These are phyloP conservation scores for Puccinia coronata DNA, from an alignment of 1,284 basidiomycete species.

Conservation along the genomic window DNA sequence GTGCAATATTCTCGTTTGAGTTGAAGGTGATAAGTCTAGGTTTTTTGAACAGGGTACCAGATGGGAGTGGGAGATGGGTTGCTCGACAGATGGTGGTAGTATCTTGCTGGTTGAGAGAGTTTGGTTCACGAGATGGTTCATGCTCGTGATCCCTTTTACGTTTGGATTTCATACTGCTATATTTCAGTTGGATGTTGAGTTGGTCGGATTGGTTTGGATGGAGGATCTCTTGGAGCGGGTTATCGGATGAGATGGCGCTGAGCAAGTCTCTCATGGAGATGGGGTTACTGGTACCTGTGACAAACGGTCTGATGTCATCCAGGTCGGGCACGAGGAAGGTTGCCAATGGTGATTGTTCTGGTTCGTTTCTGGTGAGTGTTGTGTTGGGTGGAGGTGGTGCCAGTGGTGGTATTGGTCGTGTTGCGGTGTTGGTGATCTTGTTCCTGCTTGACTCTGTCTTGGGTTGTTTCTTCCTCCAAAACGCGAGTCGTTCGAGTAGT, in stretches of 20 bases:
- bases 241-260: slow-evolving; percentile 7
- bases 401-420: not conserved
- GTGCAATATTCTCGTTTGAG: not conserved
- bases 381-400: not conserved
- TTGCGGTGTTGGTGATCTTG: not conserved
- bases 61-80: not conserved
- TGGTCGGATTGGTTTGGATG: not conserved
- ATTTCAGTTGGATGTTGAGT: slow-evolving; percentile 12
- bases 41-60: not conserved
- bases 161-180: slow-evolving; percentile 10
- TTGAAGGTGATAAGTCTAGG: slow-evolving; percentile 3
- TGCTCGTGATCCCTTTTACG: not conserved
- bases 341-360: not conserved
- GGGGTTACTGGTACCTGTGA: not conserved
- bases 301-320: slow-evolving; percentile 30
- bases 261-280: slow-evolving; percentile 35
- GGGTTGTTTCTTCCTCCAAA: slow-evolving; percentile 12
- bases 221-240: slow-evolving; percentile 3
- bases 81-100: slow-evolving; percentile 11
- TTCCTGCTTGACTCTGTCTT: not conserved
- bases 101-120: slow-evolving; percentile 2
- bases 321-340: slow-evolving; percentile 25
- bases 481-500: slow-evolving; percentile 17
- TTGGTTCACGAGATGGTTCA: not conserved
- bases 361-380: not conserved